Base-by-base conservation (phyloP, 1,139 yeast genomes). In the Geotrichum macrosporum region DNA sequence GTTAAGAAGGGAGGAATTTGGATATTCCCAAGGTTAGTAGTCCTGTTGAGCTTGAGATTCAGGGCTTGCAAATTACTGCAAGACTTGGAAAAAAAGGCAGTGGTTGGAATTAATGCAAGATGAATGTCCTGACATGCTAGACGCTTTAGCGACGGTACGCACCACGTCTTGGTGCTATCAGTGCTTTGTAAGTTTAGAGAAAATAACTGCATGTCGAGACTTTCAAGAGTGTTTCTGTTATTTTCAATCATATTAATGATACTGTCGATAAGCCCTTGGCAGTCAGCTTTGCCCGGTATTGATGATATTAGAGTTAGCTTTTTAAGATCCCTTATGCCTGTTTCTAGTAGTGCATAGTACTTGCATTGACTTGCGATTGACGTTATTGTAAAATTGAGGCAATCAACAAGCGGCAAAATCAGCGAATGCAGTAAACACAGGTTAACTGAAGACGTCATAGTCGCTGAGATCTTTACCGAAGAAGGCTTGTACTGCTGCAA, bases 111-210 rank as follows among this genome's bases (percentile, higher is more conserved):
- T 16, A 34, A 37, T 5, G 34, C 33, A 27, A 37, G 41, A 18
- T 37, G 41, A 13, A 18, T 37, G n/a, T 37, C 41, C 5, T 19
- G 33, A n/a, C 41, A 37, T 29, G 33, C 34, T 12, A 37, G 26
- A 6, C 26, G 22, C 16, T 27, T 37, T 5, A 37, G 15, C 3
- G 24, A 10, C 3, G 41, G 41, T 2, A 29, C 15, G n/a, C 34
- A 27, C 34, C 33, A 37, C 13, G 24, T 8, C 12, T 20, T 3
- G 2, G 15, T 5, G 33, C 24, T 21, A 10, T 15, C 33, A 18
- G n/a, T 5, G 12, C 26, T 31, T 9, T 20, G 5, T 3, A 37
- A 18, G 13, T n/a, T 13, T 15, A 37, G 3, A n/a, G 33, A 6
- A 10, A 27, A 37, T 18, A 10, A 21, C 18, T 37, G 22, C 34